Evolutionary conservation across 2,329 filamentous ascomycete genomes (phyloP).

Genomic region (Penicillium occitanis): DNA sequence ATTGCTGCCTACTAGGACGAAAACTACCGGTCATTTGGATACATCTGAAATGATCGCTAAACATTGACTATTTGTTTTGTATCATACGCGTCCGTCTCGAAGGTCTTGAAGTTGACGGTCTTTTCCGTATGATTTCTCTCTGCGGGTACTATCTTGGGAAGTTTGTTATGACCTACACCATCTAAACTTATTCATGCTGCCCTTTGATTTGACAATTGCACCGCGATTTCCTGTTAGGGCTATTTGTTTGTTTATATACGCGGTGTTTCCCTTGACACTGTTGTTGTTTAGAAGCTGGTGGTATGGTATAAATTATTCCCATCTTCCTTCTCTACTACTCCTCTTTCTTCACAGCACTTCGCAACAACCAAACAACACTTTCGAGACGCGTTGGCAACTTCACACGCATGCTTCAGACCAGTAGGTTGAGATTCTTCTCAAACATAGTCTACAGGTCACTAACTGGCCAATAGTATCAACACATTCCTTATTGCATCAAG

Average conservation of each 20-base stretch:
- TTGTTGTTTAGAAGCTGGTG: not conserved
- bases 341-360: not conserved
- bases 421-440: not conserved
- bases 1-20: slow-evolving; percentile 8
- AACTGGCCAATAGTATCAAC: not conserved
- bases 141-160: not conserved
- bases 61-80: not conserved
- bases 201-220: not conserved
- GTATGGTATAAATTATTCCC: not conserved
- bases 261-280: not conserved
- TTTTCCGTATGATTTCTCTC: not conserved
- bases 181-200: not conserved
- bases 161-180: not conserved
- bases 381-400: not conserved
- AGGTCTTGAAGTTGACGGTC: not conserved
- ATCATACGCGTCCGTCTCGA: not conserved
- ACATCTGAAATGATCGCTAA: not conserved
- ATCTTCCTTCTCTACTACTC: not conserved
- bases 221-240: slow-evolving; percentile 1
- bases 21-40: not conserved
- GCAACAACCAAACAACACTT: not conserved
- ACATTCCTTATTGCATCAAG: not conserved
- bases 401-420: not conserved
- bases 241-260: slow-evolving; percentile 1
- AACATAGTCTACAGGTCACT: not conserved